A percentile compares a stretch with the other conserved stretches of the same genome.
phyloP scores from a whole-genome alignment of 1,284 basidiomycete genomes.

The Microbotryum silenes-acaulis region DNA sequence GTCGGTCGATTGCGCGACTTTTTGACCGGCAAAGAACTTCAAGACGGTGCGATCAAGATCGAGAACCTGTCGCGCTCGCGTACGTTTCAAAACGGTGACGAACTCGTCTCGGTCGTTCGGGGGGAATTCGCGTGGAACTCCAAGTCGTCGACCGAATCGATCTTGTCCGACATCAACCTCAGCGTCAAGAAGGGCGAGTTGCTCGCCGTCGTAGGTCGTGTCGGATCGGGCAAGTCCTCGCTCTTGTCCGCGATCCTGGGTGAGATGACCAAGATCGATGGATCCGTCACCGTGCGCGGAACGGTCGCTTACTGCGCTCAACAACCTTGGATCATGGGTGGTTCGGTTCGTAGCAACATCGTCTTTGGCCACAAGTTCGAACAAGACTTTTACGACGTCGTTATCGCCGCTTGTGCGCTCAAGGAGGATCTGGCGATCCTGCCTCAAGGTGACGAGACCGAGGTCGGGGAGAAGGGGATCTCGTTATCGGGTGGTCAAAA shows the following conservation, averaged over 20 bases:
- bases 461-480: conserved; percentile 68
- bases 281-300: conserved; percentile 62
- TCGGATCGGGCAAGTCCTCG: conserved; percentile 74
- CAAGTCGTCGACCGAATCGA: conserved; percentile 47
- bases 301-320: conserved; percentile 80
- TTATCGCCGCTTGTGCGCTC: conserved; percentile 67
- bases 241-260: conserved; percentile 62
- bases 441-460: conserved; percentile 59
- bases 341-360: conserved; percentile 82
- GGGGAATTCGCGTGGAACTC: conserved; percentile 43
- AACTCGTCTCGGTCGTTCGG: conserved; percentile 51
- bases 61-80: conserved; percentile 39
- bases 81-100: conserved; percentile 51
- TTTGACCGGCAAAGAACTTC: conserved; percentile 70
- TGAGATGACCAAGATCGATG: conserved; percentile 73
- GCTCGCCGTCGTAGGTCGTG: conserved; percentile 75
- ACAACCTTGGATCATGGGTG: conserved; percentile 69
- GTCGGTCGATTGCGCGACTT: conserved; percentile 71
- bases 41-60: conserved; percentile 58
- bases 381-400: conserved; percentile 47
- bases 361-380: conserved; percentile 83
- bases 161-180: conserved; percentile 68
- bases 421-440: conserved; percentile 69
- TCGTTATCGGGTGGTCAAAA: conserved; percentile 50
- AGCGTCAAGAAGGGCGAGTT: conserved; percentile 76